A percentile compares a stretch with the other conserved stretches of the same genome.
Conservation (phyloP, 75 land plant species). For the Pinus taeda region DNA sequence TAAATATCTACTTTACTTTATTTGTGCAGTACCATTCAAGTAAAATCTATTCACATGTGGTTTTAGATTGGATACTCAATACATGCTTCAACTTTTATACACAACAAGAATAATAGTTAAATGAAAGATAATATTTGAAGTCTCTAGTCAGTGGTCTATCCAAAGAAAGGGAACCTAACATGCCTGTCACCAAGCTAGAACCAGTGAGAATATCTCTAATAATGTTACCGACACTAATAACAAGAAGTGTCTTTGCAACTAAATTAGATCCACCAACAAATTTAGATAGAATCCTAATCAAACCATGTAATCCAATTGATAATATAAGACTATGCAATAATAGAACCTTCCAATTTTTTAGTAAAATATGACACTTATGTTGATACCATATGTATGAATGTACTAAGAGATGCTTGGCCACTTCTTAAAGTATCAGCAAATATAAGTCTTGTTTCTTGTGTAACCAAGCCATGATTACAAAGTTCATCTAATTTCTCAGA, state of each 20-base stretch:
- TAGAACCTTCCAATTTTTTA: not conserved
- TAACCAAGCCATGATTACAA: conserved; percentile 58
- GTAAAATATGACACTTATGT: not conserved
- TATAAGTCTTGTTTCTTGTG: conserved; percentile 39
- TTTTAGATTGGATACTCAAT: not conserved
- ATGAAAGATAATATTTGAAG: not conserved
- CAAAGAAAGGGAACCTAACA: conserved; percentile 15
- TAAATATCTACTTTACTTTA: not conserved
- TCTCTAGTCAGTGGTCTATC: conserved; percentile 50
- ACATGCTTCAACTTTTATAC: not conserved
- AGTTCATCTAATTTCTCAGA: conserved; percentile 59
- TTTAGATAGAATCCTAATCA: conserved; percentile 52
- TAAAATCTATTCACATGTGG: not conserved
- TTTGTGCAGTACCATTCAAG: not conserved
- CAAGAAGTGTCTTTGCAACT: conserved; percentile 53
- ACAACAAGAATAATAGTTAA: not conserved
- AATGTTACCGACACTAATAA: conserved; percentile 50
- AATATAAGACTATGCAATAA: not conserved
- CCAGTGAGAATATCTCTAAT: conserved; percentile 45
- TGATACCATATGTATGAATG: conserved; percentile 42
- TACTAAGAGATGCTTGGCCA: conserved; percentile 29
- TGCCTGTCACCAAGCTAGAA: conserved; percentile 31
- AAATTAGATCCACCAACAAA: conserved; percentile 49
- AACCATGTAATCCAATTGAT: conserved; percentile 33
- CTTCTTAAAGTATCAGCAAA: conserved; percentile 19